Conservation (phyloP, 495 filamentous ascomycete species). For the Aspergillus taichungensis region DNA sequence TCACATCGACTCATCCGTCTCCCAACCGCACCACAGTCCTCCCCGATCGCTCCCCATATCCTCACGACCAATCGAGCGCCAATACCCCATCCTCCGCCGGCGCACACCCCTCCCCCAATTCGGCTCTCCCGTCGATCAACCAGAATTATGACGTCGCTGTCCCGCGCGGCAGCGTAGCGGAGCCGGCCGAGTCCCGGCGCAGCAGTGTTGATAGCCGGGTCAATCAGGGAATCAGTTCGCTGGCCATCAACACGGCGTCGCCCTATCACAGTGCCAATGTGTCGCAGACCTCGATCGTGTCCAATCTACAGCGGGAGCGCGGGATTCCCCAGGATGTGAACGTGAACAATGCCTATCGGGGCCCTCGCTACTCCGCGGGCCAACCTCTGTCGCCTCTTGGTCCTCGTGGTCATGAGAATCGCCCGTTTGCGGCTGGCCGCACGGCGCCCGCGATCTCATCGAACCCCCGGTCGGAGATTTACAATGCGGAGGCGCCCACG, state of each 20-base stretch:
- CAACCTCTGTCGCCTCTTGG: slow-evolving; percentile 41
- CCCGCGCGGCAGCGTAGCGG: slow-evolving; percentile 38
- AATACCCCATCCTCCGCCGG: slow-evolving; percentile 39
- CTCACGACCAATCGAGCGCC: slow-evolving; percentile 33
- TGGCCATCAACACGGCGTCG: slow-evolving; percentile 55
- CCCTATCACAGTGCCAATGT: slow-evolving; percentile 71
- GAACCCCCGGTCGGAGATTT: slow-evolving; percentile 67
- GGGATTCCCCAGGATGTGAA: slow-evolving; percentile 39
- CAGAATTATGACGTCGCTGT: slow-evolving; percentile 42
- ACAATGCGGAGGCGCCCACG: slow-evolving; percentile 70
- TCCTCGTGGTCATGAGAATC: slow-evolving; percentile 43
- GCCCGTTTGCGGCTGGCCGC: slow-evolving; percentile 44
- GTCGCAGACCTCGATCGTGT: slow-evolving; percentile 65
- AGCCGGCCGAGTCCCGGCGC: slow-evolving; percentile 51
- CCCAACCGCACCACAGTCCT: slow-evolving; percentile 37
- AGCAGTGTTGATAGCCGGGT: slow-evolving; percentile 74
- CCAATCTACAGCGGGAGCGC: slow-evolving; percentile 49
- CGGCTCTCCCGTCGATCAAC: slow-evolving; percentile 42
- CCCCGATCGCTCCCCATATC: slow-evolving; percentile 39
- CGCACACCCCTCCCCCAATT: slow-evolving; percentile 34
- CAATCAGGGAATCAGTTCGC: slow-evolving; percentile 58
- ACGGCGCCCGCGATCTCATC: slow-evolving; percentile 71
- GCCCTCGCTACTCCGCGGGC: slow-evolving; percentile 39
- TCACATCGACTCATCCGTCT: slow-evolving; percentile 43
- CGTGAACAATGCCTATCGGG: slow-evolving; percentile 49